Evolutionary conservation across 1,139 yeast species (phyloP).

Genomic region (Candida sp.): DNA sequence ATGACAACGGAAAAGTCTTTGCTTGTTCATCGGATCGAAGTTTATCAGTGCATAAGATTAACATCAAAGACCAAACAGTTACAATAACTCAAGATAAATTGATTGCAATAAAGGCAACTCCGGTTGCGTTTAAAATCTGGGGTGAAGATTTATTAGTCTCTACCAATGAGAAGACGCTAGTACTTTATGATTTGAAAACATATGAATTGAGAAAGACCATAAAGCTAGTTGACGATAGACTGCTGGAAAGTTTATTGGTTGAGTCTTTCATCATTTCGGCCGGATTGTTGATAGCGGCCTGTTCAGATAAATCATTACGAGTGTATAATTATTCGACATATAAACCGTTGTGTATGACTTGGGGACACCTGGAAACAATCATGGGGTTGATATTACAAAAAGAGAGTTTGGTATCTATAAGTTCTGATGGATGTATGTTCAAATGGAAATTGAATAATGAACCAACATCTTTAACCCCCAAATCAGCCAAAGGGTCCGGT

Average conservation of each 20-base stretch:
- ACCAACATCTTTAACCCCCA: not conserved
- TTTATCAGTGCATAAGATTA: conserved; percentile 46
- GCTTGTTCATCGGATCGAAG: conserved; percentile 62
- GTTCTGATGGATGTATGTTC: conserved; percentile 52
- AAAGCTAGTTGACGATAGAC: conserved; percentile 34
- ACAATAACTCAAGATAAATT: conserved; percentile 37
- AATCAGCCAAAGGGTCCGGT: not conserved
- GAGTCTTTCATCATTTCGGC: conserved; percentile 34
- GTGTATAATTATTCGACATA: conserved; percentile 46
- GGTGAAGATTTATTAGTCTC: conserved; percentile 44
- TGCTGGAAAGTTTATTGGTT: conserved; percentile 36
- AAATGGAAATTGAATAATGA: conserved; percentile 32
- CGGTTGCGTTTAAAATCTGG: conserved; percentile 28
- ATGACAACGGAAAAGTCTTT: conserved; percentile 30
- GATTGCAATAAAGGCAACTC: conserved; percentile 49
- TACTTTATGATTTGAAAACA: conserved; percentile 30
- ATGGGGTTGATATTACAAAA: conserved; percentile 31
- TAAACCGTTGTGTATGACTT: conserved; percentile 42
- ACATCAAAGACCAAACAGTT: conserved; percentile 11
- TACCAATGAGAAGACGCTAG: conserved; percentile 49
- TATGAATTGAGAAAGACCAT: conserved; percentile 37
- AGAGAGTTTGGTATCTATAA: conserved; percentile 34
- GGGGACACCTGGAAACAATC: conserved; percentile 68
- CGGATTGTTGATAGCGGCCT: conserved; percentile 39
- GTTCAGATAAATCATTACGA: conserved; percentile 57